Percentiles rank a stretch among this genome's conserved stretches.
Evolutionary conservation across 1,284 basidiomycete genomes (phyloP).

Genomic region (Rhodotorula sp.): DNA sequence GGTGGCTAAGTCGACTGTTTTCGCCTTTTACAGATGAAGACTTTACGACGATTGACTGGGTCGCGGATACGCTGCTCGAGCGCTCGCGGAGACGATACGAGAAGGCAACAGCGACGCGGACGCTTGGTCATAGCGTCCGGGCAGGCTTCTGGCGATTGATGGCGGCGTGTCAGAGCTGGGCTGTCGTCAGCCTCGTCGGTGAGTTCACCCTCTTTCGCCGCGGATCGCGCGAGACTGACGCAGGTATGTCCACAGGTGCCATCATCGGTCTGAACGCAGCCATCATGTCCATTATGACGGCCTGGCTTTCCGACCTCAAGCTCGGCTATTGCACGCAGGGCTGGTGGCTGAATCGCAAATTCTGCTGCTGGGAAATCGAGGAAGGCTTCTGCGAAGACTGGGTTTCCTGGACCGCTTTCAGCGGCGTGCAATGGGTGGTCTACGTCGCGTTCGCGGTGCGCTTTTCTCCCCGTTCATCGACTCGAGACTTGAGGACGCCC

Average conservation of each 20-base stretch:
- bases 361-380: constrained; percentile 96
- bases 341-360: constrained; percentile 98
- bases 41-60: constrained; percentile 87
- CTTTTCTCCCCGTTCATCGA: background rate
- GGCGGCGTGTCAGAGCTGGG: constrained; percentile 62
- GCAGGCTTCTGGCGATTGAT: constrained; percentile 66
- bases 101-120: constrained; percentile 55
- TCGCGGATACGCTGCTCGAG: constrained; percentile 88
- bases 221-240: background rate
- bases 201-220: constrained; percentile 48
- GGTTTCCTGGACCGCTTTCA: constrained; percentile 82
- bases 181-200: constrained; percentile 83
- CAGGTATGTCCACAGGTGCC: constrained; percentile 60
- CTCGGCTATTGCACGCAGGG: constrained; percentile 93
- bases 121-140: constrained; percentile 55
- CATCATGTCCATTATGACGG: constrained; percentile 91
- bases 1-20: background rate
- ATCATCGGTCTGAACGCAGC: constrained; percentile 92
- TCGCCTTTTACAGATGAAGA: constrained; percentile 54
- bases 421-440: constrained; percentile 67
- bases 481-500: background rate
- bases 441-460: constrained; percentile 86
- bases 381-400: constrained; percentile 79
- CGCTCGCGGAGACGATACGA: constrained; percentile 68
- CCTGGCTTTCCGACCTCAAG: constrained; percentile 97